Evolutionary conservation across 108 stramenopile genomes (phyloP).

Genomic region (Mediolabrus comicus): DNA sequence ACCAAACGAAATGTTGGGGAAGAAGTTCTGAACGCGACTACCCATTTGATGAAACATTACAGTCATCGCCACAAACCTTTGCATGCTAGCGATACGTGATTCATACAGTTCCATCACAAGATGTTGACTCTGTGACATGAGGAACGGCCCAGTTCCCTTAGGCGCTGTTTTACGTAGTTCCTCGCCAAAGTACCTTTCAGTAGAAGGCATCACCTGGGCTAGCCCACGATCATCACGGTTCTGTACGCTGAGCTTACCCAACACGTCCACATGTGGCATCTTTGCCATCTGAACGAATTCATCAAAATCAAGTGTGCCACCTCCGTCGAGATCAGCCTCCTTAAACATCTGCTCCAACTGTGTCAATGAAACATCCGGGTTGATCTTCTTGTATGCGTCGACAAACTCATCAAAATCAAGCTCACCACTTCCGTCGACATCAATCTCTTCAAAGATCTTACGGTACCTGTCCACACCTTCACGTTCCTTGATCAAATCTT

Average conservation of each 20-base stretch:
- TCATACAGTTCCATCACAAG: constrained; percentile 69
- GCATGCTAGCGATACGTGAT: constrained; percentile 70
- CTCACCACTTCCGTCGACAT: constrained; percentile 47
- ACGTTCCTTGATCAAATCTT: constrained; percentile 37
- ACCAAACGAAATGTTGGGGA: constrained; percentile 58
- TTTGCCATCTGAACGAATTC: constrained; percentile 42
- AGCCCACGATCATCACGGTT: constrained; percentile 61
- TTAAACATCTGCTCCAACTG: constrained; percentile 42
- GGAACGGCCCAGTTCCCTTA: constrained; percentile 49
- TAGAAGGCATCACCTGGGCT: constrained; percentile 51
- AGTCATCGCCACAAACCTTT: constrained; percentile 77
- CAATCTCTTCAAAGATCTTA: constrained; percentile 47
- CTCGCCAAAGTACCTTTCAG: constrained; percentile 72
- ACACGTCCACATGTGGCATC: constrained; percentile 20
- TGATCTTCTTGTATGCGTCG: constrained; percentile 16
- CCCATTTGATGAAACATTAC: constrained; percentile 89
- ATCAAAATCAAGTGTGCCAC: constrained; percentile 47
- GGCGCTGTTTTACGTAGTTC: constrained; percentile 26
- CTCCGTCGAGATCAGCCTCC: constrained; percentile 41
- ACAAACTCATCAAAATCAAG: constrained; percentile 53
- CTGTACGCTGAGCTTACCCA: constrained; percentile 40
- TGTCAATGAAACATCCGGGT: constrained; percentile 25
- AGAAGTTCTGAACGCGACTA: constrained; percentile 61
- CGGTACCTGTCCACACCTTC: constrained; percentile 33
- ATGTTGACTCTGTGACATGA: constrained; percentile 51